A percentile compares a stretch with the other conserved stretches of the same genome.
Conservation (phyloP, 495 filamentous ascomycete genomes). For the Penicillium coffeae region DNA sequence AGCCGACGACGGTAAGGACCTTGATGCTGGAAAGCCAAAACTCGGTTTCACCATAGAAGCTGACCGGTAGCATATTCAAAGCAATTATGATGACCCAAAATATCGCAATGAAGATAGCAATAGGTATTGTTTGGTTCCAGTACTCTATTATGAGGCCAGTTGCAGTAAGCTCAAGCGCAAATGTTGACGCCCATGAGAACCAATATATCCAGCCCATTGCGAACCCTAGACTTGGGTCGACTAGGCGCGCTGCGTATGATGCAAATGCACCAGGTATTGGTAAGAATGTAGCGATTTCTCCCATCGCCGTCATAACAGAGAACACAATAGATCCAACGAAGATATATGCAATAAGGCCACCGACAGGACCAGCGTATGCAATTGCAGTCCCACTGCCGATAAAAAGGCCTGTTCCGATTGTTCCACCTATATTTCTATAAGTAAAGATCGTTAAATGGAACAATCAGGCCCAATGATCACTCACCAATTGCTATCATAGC, state of each 20-base stretch:
- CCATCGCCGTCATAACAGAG: slow-evolving; percentile 53
- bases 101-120: slow-evolving; percentile 68
- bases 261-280: slow-evolving; percentile 75
- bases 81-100: slow-evolving; percentile 66
- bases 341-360: slow-evolving; percentile 67
- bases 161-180: slow-evolving; percentile 69
- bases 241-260: slow-evolving; percentile 66
- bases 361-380: slow-evolving; percentile 61
- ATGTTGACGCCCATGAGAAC: slow-evolving; percentile 60
- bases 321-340: slow-evolving; percentile 62
- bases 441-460: background rate
- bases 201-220: slow-evolving; percentile 79
- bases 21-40: slow-evolving; percentile 67
- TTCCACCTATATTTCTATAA: slow-evolving; percentile 51
- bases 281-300: slow-evolving; percentile 75
- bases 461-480: background rate
- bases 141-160: slow-evolving; percentile 71
- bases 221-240: slow-evolving; percentile 72
- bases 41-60: slow-evolving; percentile 59
- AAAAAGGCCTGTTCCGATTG: slow-evolving; percentile 78
- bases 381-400: slow-evolving; percentile 72
- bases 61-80: slow-evolving; percentile 64
- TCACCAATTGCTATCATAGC: slow-evolving; percentile 5
- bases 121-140: slow-evolving; percentile 59
- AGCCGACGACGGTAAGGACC: slow-evolving; percentile 60